Evolutionary conservation across 371 early-diverging fungal species (phyloP).

Genomic region (Massospora cicadina): DNA sequence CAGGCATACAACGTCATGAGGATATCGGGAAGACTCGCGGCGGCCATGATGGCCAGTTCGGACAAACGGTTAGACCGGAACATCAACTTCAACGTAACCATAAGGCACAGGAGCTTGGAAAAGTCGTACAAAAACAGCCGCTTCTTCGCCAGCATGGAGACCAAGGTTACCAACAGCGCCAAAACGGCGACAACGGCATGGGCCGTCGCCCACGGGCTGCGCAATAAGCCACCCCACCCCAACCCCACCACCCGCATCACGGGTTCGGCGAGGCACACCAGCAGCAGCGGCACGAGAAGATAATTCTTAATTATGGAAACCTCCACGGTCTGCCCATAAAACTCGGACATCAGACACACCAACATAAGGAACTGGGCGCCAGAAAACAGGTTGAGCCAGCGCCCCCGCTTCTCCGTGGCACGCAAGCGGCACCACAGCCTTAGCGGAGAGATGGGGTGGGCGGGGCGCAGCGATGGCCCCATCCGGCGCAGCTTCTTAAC

Average conservation of each 20-base stretch:
- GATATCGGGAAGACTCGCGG: constrained; percentile 2
- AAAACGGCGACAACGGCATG: neutral
- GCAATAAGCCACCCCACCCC: neutral
- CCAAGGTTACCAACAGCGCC: neutral
- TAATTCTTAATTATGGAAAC: constrained; percentile 17
- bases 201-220: constrained; percentile 23
- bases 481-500: constrained; percentile 22
- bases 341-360: constrained; percentile 31
- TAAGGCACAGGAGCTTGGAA: neutral
- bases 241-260: neutral
- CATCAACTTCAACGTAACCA: neutral
- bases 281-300: constrained; percentile 10
- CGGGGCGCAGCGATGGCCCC: constrained; percentile 30
- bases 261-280: neutral
- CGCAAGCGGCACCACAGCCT: constrained; percentile 26
- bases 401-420: constrained; percentile 24
- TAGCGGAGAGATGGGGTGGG: constrained; percentile 18
- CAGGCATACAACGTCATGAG: constrained; percentile 26
- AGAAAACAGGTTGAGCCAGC: constrained; percentile 25
- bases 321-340: constrained; percentile 8
- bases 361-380: constrained; percentile 28
- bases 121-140: constrained; percentile 26
- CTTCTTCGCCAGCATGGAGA: constrained; percentile 27
- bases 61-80: neutral
- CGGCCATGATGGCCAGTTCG: neutral